phyloP scores from a whole-genome alignment of 192 early-diverging fungal species.

The Umbelopsis sp. region DNA sequence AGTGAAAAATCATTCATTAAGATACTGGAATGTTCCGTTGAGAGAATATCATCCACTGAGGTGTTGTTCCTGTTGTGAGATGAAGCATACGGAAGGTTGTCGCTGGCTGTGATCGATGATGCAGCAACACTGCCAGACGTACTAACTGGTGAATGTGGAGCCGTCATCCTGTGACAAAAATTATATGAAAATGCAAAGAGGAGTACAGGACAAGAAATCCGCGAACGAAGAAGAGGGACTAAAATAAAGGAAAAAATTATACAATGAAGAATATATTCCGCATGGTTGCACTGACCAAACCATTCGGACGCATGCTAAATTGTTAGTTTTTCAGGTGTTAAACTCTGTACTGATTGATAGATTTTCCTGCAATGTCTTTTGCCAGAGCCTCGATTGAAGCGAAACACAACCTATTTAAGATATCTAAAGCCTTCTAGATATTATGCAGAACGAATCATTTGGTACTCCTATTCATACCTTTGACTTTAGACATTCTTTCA shows the following conservation, averaged over 20 bases:
- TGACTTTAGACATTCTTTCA: background rate
- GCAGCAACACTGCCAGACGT: background rate
- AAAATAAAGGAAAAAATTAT: background rate
- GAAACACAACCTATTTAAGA: background rate
- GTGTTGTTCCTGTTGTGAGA: background rate
- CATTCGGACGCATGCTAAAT: background rate
- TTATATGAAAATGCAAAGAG: background rate
- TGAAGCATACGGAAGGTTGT: background rate
- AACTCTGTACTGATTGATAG: background rate
- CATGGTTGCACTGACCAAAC: background rate
- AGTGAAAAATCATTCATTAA: background rate
- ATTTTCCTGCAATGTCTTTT: background rate
- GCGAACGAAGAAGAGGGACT: background rate
- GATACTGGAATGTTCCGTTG: background rate
- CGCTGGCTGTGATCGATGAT: background rate
- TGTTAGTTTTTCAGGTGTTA: background rate
- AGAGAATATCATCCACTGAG: background rate
- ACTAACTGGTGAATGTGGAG: background rate
- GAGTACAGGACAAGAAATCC: slow-evolving; percentile 7
- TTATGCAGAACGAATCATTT: background rate
- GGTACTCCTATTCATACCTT: background rate
- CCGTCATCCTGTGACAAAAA: slow-evolving; percentile 2
- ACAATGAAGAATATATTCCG: slow-evolving; percentile 12
- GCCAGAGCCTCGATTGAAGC: background rate
- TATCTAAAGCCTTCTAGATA: background rate